phyloP scores from a whole-genome alignment of 257 asterid species.

The Nicotiana knightiana region DNA sequence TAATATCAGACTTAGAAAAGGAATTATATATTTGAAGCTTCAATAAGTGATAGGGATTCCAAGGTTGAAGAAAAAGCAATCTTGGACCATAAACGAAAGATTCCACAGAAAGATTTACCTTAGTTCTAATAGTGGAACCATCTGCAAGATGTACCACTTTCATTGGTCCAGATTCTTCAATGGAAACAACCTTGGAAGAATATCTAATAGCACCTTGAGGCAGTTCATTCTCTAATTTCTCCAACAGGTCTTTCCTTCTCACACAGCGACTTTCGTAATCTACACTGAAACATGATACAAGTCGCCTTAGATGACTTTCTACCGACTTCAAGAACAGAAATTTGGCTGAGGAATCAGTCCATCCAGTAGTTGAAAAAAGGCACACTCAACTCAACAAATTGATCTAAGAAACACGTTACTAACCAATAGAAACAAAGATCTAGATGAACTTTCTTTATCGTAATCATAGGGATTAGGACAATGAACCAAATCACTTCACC shows the following conservation, averaged over 20 bases:
- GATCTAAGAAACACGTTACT: neutral
- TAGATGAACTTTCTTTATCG: neutral
- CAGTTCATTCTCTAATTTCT: slow-evolving; percentile 51
- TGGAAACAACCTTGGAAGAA: slow-evolving; percentile 62
- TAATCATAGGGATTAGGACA: neutral
- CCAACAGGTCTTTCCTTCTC: slow-evolving; percentile 52
- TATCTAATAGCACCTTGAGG: slow-evolving; percentile 58
- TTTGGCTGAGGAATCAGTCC: neutral
- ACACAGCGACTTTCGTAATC: slow-evolving; percentile 50
- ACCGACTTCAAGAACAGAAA: neutral
- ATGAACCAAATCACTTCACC: neutral
- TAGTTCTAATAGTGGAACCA: slow-evolving; percentile 52
- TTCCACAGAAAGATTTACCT: slow-evolving; percentile 25
- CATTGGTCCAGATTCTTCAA: slow-evolving; percentile 54
- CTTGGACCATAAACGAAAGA: neutral
- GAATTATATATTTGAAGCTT: neutral
- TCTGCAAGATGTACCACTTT: slow-evolving; percentile 72
- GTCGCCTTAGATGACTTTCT: neutral
- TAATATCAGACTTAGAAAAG: neutral
- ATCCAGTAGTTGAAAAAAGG: neutral
- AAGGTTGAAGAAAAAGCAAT: neutral
- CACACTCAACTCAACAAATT: neutral
- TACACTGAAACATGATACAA: slow-evolving; percentile 29
- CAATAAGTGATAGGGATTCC: neutral
- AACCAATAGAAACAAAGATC: neutral